Conservation (phyloP, 2,329 filamentous ascomycete genomes). For the Aspergillus candidus region DNA sequence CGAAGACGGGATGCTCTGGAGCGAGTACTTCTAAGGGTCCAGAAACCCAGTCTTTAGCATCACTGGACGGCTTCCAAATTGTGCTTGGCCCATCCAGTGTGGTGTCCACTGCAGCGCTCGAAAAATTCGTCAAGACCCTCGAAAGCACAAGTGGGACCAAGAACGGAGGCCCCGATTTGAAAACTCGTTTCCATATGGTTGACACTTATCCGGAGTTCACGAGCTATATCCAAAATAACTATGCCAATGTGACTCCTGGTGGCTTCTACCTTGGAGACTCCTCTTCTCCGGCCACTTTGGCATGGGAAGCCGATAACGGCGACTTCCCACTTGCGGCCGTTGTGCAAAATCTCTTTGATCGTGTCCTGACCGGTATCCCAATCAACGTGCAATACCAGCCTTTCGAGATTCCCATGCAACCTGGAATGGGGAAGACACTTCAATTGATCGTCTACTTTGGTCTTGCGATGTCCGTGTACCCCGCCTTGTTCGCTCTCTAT, state of each 20-base stretch:
- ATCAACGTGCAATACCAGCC: constrained; percentile 67
- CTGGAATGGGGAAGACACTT: constrained; percentile 63
- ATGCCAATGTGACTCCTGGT: constrained; percentile 65
- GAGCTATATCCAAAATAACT: constrained; percentile 55
- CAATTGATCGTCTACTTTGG: constrained; percentile 78
- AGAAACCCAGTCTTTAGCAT: constrained; percentile 23
- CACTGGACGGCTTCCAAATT: constrained; percentile 26
- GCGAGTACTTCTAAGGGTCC: constrained; percentile 15
- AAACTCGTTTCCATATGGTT: constrained; percentile 46
- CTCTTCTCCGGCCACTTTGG: constrained; percentile 57
- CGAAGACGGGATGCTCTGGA: constrained; percentile 49
- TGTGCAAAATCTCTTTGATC: constrained; percentile 60
- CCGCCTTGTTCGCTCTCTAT: constrained; percentile 83
- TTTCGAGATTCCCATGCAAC: constrained; percentile 69
- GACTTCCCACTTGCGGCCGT: constrained; percentile 48
- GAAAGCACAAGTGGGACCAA: constrained; percentile 23
- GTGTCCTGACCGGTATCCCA: constrained; percentile 59
- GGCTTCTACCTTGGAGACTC: constrained; percentile 69
- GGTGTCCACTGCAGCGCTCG: constrained; percentile 20
- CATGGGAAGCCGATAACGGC: constrained; percentile 60
- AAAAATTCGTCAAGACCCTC: constrained; percentile 12
- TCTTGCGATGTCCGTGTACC: constrained; percentile 69
- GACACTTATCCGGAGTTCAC: constrained; percentile 64
- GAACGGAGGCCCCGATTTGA: constrained; percentile 28
- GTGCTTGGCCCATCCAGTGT: constrained; percentile 33